Evolutionary conservation across 768 basidiomycete genomes (phyloP), one percentile per base, ranked within the genome.

Genomic region (Russula sp.): DNA sequence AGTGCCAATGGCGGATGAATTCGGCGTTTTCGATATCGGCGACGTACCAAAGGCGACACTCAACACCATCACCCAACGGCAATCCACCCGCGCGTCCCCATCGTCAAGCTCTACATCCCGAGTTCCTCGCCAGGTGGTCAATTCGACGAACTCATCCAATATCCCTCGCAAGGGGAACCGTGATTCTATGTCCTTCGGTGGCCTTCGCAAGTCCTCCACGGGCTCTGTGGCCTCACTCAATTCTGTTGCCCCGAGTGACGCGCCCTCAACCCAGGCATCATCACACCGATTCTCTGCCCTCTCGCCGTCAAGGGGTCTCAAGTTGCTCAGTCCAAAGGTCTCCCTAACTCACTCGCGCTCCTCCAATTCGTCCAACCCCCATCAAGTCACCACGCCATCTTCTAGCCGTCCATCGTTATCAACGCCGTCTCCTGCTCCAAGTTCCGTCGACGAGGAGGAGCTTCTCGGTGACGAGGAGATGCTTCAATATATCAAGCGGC

Each of bases 381-480:
- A 82, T 64, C 80, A 85, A 68, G 74, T 79, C 44, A 74, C 75
- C 31, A 81, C 88, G 1, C 88, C 87, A 14, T 85, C 88, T 1
- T 84, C 85, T 4, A 87, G 86, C 69, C 81, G 87, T 40, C 85
- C 89, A 63, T 89, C 89, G 22, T 74, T 88, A 27, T 92, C 89
- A 4, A 91, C 90, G 1, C 91, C 92, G 3, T 96, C 94, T 1
- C 94, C 94, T 0, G 84, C 82, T 6, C 87, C 87, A 32, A 86
- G 84, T 68, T 78, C 82, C 2, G 78, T 89, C 3, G 92, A 92
- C 62, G 94, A 95, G 63, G 93, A 95, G 65, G 91, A 95, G 72
- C 55, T 88, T 7, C 76, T 89, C 18, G 97, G 91, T 16, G 97
- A 99, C 71, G 94, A 97, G 65, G 97, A 99, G 77, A 99, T 99